phyloP scores from a whole-genome alignment of 192 early-diverging fungal genomes.

The Pilobolus umbonatus region DNA sequence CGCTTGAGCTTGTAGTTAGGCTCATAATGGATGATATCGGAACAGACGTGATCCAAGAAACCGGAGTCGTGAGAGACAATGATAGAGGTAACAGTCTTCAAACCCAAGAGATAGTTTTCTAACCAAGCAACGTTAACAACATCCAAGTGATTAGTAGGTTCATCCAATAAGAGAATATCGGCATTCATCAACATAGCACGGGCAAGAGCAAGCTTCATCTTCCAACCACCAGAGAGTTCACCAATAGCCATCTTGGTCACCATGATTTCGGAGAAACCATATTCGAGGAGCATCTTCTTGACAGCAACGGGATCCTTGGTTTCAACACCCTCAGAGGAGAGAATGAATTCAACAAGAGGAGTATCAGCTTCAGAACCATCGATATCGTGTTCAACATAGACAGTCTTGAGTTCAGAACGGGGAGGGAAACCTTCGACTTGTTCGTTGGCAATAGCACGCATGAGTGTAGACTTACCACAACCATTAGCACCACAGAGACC shows the following conservation, averaged over 20 bases:
- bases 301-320: conserved; percentile 51
- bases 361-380: conserved; percentile 70
- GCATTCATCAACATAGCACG: conserved; percentile 82
- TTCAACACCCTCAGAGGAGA: conserved; percentile 51
- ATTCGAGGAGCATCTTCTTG: conserved; percentile 46
- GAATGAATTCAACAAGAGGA: conserved; percentile 63
- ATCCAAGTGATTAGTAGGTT: conserved; percentile 85
- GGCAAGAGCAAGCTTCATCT: conserved; percentile 86
- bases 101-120: conserved; percentile 65
- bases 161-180: conserved; percentile 81
- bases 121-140: conserved; percentile 56
- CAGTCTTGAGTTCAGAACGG: conserved; percentile 64
- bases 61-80: conserved; percentile 86
- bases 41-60: conserved; percentile 79
- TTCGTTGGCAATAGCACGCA: conserved; percentile 81
- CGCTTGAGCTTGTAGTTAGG: conserved; percentile 62
- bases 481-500: conserved; percentile 82
- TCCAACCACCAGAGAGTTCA: conserved; percentile 81
- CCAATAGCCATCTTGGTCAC: conserved; percentile 63
- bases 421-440: conserved; percentile 81
- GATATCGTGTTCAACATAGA: conserved; percentile 76
- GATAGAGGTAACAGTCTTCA: conserved; percentile 73
- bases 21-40: conserved; percentile 84
- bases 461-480: conserved; percentile 81
- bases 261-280: conserved; percentile 66